A percentile compares a stretch with the other conserved stretches of the same genome.
Evolutionary conservation across 352 stramenopile species (phyloP).

Genomic region (Globisporangium carolinianum): DNA sequence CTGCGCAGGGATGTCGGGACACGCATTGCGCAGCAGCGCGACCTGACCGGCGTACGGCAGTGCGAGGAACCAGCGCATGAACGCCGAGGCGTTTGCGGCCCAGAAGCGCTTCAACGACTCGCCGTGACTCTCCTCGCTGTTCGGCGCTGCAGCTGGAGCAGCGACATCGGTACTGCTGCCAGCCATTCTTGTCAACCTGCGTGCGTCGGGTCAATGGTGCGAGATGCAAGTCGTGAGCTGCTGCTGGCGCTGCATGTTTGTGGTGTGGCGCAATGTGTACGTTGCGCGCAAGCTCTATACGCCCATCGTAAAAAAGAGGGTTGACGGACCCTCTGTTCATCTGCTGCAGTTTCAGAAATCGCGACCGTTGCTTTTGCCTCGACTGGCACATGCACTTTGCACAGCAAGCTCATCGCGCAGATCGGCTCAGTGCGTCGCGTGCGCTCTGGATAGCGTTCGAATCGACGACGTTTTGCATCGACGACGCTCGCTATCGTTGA

Average conservation of each 20-base stretch:
- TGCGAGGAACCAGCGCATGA: constrained; percentile 83
- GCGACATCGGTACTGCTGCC: background rate
- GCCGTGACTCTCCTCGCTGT: constrained; percentile 32
- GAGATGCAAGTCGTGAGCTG: background rate
- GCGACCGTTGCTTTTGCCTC: too few species aligned
- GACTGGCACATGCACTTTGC: too few species aligned
- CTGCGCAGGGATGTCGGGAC: constrained; percentile 61
- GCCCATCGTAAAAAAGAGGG: too few species aligned
- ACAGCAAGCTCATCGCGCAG: too few species aligned
- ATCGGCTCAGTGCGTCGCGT: too few species aligned
- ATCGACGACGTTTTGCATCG: too few species aligned
- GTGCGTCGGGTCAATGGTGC: background rate
- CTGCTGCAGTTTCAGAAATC: too few species aligned
- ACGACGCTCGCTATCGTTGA: too few species aligned
- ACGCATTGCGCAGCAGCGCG: constrained; percentile 70
- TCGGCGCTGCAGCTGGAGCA: background rate
- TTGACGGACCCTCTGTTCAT: too few species aligned
- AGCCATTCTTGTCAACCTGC: background rate
- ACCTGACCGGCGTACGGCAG: constrained; percentile 73
- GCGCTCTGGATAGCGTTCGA: too few species aligned
- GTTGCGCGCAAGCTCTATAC: too few species aligned
- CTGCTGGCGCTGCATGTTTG: too few species aligned
- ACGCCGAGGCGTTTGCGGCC: constrained; percentile 55
- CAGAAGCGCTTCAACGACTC: constrained; percentile 73
- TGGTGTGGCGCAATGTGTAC: background rate